A percentile compares a stretch with the other conserved stretches of the same genome.
Conservation (phyloP, 2,329 filamentous ascomycete genomes). For the Gaeumannomyces tritici region DNA sequence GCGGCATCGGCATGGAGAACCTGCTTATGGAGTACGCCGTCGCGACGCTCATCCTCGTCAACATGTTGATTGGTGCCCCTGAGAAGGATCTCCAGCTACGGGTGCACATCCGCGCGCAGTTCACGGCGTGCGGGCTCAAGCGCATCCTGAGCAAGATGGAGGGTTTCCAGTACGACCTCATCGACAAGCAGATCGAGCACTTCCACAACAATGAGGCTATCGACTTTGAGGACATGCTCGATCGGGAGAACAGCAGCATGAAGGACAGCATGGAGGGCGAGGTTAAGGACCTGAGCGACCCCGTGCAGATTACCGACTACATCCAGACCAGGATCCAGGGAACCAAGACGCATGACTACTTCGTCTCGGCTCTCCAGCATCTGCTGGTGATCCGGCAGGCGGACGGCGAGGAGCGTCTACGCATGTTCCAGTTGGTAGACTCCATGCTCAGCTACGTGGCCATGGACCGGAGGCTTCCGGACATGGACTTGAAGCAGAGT, state of each 20-base stretch:
- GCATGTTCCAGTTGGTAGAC: slow-evolving; percentile 96
- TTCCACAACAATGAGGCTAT: slow-evolving; percentile 93
- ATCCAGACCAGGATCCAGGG: slow-evolving; percentile 79
- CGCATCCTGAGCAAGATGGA: slow-evolving; percentile 95
- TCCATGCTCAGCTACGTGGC: slow-evolving; percentile 98
- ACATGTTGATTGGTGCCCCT: slow-evolving; percentile 90
- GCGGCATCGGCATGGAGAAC: slow-evolving; percentile 97
- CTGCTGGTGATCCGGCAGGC: slow-evolving; percentile 86
- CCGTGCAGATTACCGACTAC: slow-evolving; percentile 85
- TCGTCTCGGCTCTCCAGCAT: slow-evolving; percentile 90
- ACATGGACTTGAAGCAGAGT: slow-evolving; percentile 97
- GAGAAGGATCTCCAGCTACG: slow-evolving; percentile 82
- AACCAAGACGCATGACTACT: slow-evolving; percentile 86
- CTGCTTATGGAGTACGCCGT: slow-evolving; percentile 98
- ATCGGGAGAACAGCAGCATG: slow-evolving; percentile 82
- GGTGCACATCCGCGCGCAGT: slow-evolving; percentile 91
- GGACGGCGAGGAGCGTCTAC: slow-evolving; percentile 80
- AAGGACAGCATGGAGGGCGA: slow-evolving; percentile 81
- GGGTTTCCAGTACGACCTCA: slow-evolving; percentile 93
- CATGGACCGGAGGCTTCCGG: slow-evolving; percentile 90
- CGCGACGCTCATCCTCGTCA: slow-evolving; percentile 87
- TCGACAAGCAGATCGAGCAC: slow-evolving; percentile 94
- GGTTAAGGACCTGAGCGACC: slow-evolving; percentile 85
- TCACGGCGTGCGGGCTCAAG: slow-evolving; percentile 91
- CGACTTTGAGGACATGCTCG: slow-evolving; percentile 95